A percentile compares a stretch with the other conserved stretches of the same genome.
These are phyloP conservation scores for Hemisphaericaspora nanyangensis DNA, from an alignment of 805 yeast species.

Conservation along the genomic window DNA sequence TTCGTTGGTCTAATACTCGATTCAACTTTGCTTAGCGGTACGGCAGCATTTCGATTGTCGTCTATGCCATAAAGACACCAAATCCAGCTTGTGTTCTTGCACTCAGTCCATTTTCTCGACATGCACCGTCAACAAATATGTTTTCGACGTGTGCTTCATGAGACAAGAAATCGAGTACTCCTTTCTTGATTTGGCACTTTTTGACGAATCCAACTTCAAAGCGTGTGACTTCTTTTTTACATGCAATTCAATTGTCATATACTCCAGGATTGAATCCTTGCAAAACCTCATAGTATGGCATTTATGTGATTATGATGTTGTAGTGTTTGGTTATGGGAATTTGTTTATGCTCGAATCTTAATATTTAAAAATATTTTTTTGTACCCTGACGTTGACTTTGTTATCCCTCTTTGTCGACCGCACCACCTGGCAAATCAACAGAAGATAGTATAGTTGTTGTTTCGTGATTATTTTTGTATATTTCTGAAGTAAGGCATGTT, in stretches of 20 bases:
- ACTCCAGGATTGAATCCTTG: constrained; percentile 46
- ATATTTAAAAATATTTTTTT: no score
- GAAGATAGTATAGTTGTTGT: no score
- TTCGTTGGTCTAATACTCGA: constrained; percentile 57
- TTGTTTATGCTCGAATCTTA: no score
- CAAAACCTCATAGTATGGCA: constrained; percentile 37
- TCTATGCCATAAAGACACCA: constrained; percentile 67
- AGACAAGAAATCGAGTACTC: constrained; percentile 46
- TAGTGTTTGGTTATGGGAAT: no score
- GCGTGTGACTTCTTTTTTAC: constrained; percentile 51
- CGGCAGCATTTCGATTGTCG: constrained; percentile 53
- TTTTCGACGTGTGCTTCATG: not conserved
- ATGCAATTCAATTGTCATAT: constrained; percentile 56
- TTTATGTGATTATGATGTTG: no score
- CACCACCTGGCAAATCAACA: no score
- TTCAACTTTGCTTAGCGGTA: constrained; percentile 38
- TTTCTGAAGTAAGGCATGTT: no score
- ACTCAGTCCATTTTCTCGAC: constrained; percentile 52
- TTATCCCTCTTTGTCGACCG: no score
- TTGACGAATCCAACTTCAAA: constrained; percentile 54
- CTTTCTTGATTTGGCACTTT: constrained; percentile 44
- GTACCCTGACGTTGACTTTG: no score
- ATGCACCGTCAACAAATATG: constrained; percentile 79
- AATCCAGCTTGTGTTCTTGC: constrained; percentile 50
- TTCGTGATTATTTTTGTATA: no score